Conservation (phyloP, 495 filamentous ascomycete species). For the Talaromyces borbonicus region DNA sequence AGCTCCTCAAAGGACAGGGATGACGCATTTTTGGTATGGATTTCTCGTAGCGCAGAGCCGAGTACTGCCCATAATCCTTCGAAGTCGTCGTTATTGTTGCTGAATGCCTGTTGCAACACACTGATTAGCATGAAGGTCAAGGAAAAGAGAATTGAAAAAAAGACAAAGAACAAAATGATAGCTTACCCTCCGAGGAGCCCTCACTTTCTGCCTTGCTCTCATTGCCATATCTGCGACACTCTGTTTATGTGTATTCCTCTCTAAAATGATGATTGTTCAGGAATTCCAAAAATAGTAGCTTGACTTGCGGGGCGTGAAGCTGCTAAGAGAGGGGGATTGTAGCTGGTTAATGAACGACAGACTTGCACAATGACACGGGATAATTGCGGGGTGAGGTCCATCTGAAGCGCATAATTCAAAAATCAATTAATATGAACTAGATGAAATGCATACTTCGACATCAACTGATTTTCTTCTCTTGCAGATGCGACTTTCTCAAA, state of each 20-base stretch:
- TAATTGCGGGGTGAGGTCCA: neutral
- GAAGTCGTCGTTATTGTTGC: conserved; percentile 57
- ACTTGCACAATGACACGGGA: neutral
- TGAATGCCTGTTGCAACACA: conserved; percentile 31
- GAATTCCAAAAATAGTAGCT: neutral
- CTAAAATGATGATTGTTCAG: too few relatives aligned
- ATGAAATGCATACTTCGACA: neutral
- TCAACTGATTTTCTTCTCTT: neutral
- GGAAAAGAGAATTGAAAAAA: neutral
- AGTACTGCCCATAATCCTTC: conserved; percentile 73
- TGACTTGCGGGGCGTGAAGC: neutral
- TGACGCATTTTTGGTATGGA: conserved; percentile 88
- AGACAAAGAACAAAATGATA: too few relatives aligned
- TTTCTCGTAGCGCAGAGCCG: conserved; percentile 63
- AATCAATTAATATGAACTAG: neutral
- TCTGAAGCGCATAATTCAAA: neutral
- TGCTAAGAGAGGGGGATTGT: neutral
- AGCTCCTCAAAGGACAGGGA: conserved; percentile 87
- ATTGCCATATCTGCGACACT: conserved; percentile 23
- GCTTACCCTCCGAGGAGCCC: conserved; percentile 63
- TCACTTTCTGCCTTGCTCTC: conserved; percentile 57
- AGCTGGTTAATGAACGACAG: neutral
- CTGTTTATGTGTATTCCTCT: neutral
- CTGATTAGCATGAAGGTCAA: neutral
- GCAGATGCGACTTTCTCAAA: neutral